A percentile compares a stretch with the other conserved stretches of the same genome.
These are phyloP conservation scores for Daphne laureola DNA, from an alignment of 441 rosid genomes.

Conservation along the genomic window DNA sequence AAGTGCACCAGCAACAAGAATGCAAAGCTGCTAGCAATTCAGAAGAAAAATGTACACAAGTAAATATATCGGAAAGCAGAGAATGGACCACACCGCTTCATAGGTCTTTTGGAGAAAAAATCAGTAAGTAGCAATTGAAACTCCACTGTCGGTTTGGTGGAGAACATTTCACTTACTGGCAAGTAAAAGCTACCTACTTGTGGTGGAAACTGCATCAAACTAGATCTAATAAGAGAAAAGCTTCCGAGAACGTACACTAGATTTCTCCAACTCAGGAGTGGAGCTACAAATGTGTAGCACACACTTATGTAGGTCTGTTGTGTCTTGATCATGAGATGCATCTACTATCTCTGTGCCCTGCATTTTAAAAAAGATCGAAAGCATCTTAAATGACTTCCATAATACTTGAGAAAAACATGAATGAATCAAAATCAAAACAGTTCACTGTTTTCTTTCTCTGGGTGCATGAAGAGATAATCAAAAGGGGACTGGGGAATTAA, in stretches of 20 bases:
- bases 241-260: constrained; percentile 37
- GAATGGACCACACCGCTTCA: background rate
- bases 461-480: no score
- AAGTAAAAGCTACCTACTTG: background rate
- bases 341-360: constrained; percentile 77
- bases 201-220: constrained; percentile 1
- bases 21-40: constrained; percentile 45
- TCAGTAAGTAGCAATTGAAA: background rate
- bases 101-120: background rate
- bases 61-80: constrained; percentile 2
- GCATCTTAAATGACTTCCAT: constrained; percentile 3
- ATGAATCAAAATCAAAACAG: no score
- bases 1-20: constrained; percentile 87
- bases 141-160: no score
- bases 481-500: no score
- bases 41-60: constrained; percentile 7
- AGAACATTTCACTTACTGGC: background rate
- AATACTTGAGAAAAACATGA: no score
- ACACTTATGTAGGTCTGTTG: constrained; percentile 90
- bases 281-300: constrained; percentile 38
- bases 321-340: constrained; percentile 86
- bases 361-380: constrained; percentile 13
- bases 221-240: background rate
- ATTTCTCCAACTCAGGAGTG: constrained; percentile 35
- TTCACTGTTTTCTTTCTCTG: no score